These are phyloP conservation scores for Cucumis sativus DNA, from an alignment of 306 rosid genomes.

Conservation along the genomic window DNA sequence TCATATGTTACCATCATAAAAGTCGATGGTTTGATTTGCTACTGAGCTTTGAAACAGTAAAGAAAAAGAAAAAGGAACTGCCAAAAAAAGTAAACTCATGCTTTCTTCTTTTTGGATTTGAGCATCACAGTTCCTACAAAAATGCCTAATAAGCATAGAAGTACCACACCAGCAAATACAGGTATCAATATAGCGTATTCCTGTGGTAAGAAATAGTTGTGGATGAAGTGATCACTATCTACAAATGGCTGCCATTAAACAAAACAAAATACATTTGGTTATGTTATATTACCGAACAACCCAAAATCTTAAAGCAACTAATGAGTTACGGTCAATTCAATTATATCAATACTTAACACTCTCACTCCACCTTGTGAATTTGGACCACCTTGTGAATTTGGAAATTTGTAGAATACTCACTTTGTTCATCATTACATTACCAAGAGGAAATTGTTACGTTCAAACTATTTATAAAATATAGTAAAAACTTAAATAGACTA, in stretches of 20 bases:
- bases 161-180: constrained; percentile 57
- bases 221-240: constrained; percentile 73
- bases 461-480: no score
- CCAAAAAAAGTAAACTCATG: constrained; percentile 15
- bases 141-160: constrained; percentile 60
- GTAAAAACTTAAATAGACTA: no score
- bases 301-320: no score
- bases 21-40: not conserved
- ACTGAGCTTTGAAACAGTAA: no score
- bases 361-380: not conserved
- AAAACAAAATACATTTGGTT: not conserved
- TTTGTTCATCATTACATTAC: no score
- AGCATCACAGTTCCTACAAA: constrained; percentile 83
- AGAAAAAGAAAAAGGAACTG: not conserved
- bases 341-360: not conserved
- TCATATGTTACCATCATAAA: not conserved
- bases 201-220: constrained; percentile 74
- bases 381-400: not conserved
- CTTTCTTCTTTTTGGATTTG: constrained; percentile 86
- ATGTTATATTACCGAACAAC: not conserved
- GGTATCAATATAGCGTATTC: constrained; percentile 82
- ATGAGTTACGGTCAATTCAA: not conserved
- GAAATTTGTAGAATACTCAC: not conserved
- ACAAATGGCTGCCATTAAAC: constrained; percentile 79
- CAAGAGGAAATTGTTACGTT: no score